A percentile compares a stretch with the other conserved stretches of the same genome.
Conservation (phyloP, 2,329 filamentous ascomycete genomes). For the Plectosphaerella cucumerina region DNA sequence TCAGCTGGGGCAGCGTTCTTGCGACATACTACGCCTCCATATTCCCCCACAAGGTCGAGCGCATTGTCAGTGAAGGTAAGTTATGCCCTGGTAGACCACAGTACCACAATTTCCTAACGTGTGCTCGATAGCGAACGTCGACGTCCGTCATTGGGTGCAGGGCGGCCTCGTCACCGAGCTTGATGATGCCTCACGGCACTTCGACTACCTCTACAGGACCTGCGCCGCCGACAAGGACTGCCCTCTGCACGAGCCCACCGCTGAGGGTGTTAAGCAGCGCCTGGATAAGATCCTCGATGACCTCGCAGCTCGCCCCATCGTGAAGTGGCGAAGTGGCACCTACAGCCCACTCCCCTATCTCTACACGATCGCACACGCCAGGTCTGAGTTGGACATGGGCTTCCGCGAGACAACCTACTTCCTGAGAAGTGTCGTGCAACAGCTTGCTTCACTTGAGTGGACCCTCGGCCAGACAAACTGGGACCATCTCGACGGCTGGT, state of each 20-base stretch:
- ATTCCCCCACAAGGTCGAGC: conserved; percentile 15
- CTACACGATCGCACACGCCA: neutral
- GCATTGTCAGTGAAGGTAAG: conserved; percentile 13
- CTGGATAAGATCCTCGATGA: neutral
- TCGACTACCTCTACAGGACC: conserved; percentile 47
- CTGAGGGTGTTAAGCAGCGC: neutral
- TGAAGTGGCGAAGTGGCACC: neutral
- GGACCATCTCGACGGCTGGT: neutral
- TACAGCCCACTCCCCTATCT: neutral
- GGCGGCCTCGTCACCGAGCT: conserved; percentile 39
- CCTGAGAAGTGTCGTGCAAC: neutral
- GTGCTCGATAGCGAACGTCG: conserved; percentile 31
- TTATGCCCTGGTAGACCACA: too few relatives aligned
- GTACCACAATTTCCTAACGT: too few relatives aligned
- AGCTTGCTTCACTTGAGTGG: neutral
- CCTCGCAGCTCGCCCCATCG: conserved; percentile 4
- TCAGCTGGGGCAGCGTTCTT: conserved; percentile 32
- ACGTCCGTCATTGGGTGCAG: conserved; percentile 49
- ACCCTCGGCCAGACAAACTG: too few relatives aligned
- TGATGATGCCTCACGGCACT: conserved; percentile 46
- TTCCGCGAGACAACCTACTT: neutral
- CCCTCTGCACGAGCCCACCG: neutral
- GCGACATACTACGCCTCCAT: conserved; percentile 14
- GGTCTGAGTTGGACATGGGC: neutral
- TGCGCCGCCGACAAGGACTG: conserved; percentile 34